Percentiles rank a stretch among this genome's conserved stretches.
These are phyloP conservation scores for Rosa multiflora DNA, from an alignment of 306 rosid species.

Conservation along the genomic window DNA sequence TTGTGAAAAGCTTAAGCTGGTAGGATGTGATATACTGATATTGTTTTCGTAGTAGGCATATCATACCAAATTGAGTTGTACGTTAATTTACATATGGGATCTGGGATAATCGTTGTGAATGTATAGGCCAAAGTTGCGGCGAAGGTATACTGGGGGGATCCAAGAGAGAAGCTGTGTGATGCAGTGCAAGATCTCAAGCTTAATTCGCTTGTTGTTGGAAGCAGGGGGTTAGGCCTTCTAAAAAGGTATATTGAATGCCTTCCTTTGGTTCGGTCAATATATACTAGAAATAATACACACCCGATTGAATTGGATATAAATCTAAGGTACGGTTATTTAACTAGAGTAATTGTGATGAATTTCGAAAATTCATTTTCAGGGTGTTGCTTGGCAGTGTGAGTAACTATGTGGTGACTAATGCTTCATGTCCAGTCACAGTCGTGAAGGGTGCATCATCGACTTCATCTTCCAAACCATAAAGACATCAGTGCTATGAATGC, in stretches of 20 bases:
- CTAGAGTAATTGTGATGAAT: too few relatives aligned
- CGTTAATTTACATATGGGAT: not conserved
- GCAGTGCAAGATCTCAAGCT: slow-evolving; percentile 69
- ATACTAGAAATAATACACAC: too few relatives aligned
- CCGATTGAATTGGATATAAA: too few relatives aligned
- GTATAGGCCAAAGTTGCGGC: slow-evolving; percentile 59
- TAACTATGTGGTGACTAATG: slow-evolving; percentile 57
- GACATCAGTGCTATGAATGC: too few relatives aligned
- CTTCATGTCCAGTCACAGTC: slow-evolving; percentile 77
- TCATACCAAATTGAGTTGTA: not conserved
- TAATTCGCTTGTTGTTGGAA: slow-evolving; percentile 68
- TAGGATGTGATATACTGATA: too few relatives aligned
- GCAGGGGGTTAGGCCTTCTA: slow-evolving; percentile 67
- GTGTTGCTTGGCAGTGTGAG: slow-evolving; percentile 76
- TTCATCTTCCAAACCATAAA: slow-evolving; percentile 27
- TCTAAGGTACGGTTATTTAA: too few relatives aligned
- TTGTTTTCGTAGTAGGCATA: too few relatives aligned
- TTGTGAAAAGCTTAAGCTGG: too few relatives aligned
- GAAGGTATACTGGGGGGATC: slow-evolving; percentile 88
- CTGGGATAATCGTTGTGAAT: not conserved
- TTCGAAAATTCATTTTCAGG: slow-evolving; percentile 27
- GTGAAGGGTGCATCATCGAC: slow-evolving; percentile 40
- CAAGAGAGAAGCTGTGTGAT: slow-evolving; percentile 62
- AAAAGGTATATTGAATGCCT: slow-evolving; percentile 40
- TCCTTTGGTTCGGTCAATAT: too few relatives aligned